These are phyloP conservation scores for Ustilago cynodontis DNA, from an alignment of 1,284 basidiomycete genomes.

Conservation along the genomic window DNA sequence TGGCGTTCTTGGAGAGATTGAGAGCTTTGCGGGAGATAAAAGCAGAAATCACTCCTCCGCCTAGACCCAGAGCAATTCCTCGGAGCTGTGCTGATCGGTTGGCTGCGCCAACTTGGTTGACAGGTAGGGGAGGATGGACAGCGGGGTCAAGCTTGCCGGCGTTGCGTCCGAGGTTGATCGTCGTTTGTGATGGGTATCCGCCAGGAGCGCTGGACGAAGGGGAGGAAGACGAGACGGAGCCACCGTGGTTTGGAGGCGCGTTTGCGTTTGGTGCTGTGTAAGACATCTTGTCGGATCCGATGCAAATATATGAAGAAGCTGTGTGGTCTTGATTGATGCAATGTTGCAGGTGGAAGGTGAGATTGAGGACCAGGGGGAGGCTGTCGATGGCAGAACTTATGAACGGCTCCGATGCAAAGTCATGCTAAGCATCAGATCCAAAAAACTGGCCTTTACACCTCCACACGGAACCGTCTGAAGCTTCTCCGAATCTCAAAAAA, in stretches of 20 bases:
- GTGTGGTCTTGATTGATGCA: background rate
- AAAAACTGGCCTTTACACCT: constrained; percentile 2
- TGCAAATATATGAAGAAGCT: background rate
- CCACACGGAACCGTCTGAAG: constrained; percentile 17
- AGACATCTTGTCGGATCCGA: background rate
- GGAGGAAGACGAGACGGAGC: constrained; percentile 16
- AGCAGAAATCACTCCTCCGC: constrained; percentile 40
- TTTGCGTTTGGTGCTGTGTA: background rate
- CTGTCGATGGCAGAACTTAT: no score
- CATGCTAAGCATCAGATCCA: background rate
- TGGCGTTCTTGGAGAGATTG: constrained; percentile 40
- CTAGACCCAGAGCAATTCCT: constrained; percentile 42
- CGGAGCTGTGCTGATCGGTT: constrained; percentile 44
- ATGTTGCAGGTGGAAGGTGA: background rate
- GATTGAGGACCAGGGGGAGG: no score
- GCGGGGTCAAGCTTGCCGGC: constrained; percentile 37
- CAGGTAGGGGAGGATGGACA: constrained; percentile 43
- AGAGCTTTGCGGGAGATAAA: constrained; percentile 44
- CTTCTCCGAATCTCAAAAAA: constrained; percentile 6
- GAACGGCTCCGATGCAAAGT: background rate
- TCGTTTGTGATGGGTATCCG: constrained; percentile 8
- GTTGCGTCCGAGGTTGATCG: constrained; percentile 30
- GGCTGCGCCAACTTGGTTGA: constrained; percentile 41
- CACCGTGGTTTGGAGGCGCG: constrained; percentile 38
- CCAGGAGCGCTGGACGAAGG: background rate